phyloP scores from a whole-genome alignment of 108 stramenopile genomes.

The Aurantiochytrium sp. region DNA sequence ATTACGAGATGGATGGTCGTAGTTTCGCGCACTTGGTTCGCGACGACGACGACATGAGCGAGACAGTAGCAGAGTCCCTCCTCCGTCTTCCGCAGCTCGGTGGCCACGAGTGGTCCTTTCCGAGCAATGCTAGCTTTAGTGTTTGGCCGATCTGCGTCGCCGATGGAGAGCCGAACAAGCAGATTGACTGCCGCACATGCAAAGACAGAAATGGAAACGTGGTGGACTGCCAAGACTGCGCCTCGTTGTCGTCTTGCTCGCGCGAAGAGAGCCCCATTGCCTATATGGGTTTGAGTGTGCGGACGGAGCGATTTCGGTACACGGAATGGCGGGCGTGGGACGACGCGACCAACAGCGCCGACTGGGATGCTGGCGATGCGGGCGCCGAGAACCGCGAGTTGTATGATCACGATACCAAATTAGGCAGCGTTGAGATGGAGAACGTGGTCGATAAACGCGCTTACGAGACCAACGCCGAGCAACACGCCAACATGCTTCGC shows the following conservation, averaged over 20 bases:
- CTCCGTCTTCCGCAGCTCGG: background rate
- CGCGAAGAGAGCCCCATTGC: background rate
- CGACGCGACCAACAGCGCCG: background rate
- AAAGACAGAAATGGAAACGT: background rate
- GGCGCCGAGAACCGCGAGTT: background rate
- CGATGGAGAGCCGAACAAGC: background rate
- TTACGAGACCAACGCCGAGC: background rate
- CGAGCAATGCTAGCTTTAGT: background rate
- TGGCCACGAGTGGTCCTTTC: background rate
- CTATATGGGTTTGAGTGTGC: background rate
- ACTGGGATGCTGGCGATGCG: background rate
- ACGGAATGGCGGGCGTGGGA: background rate
- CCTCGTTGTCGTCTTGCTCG: background rate
- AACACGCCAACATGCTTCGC: background rate
- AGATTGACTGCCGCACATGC: background rate
- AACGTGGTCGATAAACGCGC: background rate
- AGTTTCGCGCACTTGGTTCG: background rate
- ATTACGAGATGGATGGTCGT: background rate
- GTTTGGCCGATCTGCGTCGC: conserved; percentile 4
- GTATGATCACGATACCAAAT: background rate
- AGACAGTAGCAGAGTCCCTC: background rate
- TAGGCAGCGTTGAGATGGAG: background rate
- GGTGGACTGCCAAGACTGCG: background rate
- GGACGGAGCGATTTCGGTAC: background rate
- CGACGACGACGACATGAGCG: background rate